Percentiles rank a stretch among this genome's conserved stretches.
Evolutionary conservation across 2,329 filamentous ascomycete species (phyloP).

Genomic region (Emergomyces orientalis): DNA sequence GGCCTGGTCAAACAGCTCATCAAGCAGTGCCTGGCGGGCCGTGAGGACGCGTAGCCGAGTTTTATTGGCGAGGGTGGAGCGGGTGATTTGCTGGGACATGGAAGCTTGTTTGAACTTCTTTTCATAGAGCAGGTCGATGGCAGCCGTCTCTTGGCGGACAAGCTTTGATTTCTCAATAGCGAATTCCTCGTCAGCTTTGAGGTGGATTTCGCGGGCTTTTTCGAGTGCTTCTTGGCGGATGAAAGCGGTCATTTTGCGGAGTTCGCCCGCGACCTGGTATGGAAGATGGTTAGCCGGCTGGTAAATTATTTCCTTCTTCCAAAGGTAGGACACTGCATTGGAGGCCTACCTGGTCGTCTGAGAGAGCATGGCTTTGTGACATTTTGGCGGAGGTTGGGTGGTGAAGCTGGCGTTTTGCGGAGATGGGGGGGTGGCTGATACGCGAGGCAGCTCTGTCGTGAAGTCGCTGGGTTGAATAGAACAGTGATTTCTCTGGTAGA

Average conservation of each 20-base stretch:
- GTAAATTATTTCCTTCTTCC: too few species aligned
- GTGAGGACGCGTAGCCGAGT: conserved; percentile 79
- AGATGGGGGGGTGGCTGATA: conserved; percentile 9
- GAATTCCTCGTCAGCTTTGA: conserved; percentile 98
- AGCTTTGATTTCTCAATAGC: conserved; percentile 98
- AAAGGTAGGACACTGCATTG: too few species aligned
- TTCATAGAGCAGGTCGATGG: conserved; percentile 88
- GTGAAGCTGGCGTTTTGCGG: conserved; percentile 5
- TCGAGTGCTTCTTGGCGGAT: conserved; percentile 97
- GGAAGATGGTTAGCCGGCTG: conserved; percentile 12
- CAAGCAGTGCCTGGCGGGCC: conserved; percentile 81
- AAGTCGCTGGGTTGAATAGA: too few species aligned
- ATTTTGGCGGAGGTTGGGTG: conserved; percentile 47
- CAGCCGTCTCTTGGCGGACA: conserved; percentile 83
- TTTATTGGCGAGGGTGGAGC: conserved; percentile 93
- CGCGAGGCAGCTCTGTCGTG: conserved; percentile 14
- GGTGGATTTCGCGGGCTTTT: conserved; percentile 92
- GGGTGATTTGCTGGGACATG: conserved; percentile 98
- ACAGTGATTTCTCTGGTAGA: background rate
- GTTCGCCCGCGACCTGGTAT: conserved; percentile 84
- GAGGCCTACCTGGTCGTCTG: conserved; percentile 81
- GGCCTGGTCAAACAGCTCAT: conserved; percentile 77
- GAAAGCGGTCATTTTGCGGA: conserved; percentile 99
- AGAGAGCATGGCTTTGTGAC: conserved; percentile 89
- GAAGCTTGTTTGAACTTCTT: conserved; percentile 99